Base-by-base conservation (phyloP, 2,329 filamentous ascomycete genomes). In the Pyrenochaeta sp. region DNA sequence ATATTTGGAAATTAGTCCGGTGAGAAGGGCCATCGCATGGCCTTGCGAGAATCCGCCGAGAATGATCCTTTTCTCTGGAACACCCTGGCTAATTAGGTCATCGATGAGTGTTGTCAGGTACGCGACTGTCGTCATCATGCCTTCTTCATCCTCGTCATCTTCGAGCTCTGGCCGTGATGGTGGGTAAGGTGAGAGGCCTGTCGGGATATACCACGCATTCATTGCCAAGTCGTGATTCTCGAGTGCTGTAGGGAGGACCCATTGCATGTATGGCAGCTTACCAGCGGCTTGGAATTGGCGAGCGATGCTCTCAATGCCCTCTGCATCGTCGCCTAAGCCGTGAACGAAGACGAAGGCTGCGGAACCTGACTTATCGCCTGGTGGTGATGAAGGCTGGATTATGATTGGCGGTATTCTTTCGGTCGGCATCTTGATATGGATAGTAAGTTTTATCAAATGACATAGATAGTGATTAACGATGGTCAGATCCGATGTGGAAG, bases 181-280 rank as follows among this genome's bases (percentile, higher is more conserved):
- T 39, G 73, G 75, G 46, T 75, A 77, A 35, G 76, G 75, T n/a
- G 66, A 72, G 58, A 79, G 73, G 15, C 57, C 60, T 12, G 73
- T 77, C 1, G 76, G 81, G 17, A 69, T 72, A 67, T 76, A 82
- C 81, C 79, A 83, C 17, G 79, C 82, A 53, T 75, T 79, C 20
- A 76, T 68, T 58, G 75, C 76, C 14, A 79, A 71, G 40, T 82
- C 79, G 50, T 72, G 76, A 60, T 82, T 78, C 33, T 79, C 73
- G 36, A 75, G 71, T 2, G 82, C 81, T 49, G 81, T 82, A 12
- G 82, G 81, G 23, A 84, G 75, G 35, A 82, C 69, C 81, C 81
- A 83, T 42, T 75, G 72, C 58, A 82, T 67, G 61, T 82, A 75
- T 0, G 79, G 75, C 4, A 83, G 73, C 65, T 83, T 83, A 54